Evolutionary conservation across 345 rosid genomes (phyloP).

Genomic region (Adansonia digitata): DNA sequence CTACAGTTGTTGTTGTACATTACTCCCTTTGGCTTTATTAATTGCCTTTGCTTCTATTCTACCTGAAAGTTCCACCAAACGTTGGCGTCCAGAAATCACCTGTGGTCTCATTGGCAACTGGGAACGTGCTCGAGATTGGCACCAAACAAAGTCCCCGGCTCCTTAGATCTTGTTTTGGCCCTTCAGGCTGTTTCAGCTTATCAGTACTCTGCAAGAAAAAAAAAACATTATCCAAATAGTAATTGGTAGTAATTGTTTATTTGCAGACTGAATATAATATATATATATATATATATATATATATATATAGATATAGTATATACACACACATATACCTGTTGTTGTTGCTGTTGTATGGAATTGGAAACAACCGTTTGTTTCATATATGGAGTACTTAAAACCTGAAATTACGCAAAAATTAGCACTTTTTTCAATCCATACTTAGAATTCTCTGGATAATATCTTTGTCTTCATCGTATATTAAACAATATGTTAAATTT

Average conservation of each 20-base stretch:
- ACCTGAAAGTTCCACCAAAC: constrained; percentile 62
- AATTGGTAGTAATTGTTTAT: not conserved
- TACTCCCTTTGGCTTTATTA: not conserved
- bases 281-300: no score
- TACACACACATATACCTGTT: no score
- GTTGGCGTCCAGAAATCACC: constrained; percentile 75
- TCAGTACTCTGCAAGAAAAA: constrained; percentile 21
- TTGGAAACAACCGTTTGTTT: constrained; percentile 48
- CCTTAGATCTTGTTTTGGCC: constrained; percentile 48
- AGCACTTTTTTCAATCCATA: constrained; percentile 3
- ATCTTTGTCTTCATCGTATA: not conserved
- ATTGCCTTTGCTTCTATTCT: constrained; percentile 11
- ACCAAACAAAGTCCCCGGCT: constrained; percentile 82
- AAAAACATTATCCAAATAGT: not conserved
- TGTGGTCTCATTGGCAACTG: constrained; percentile 57
- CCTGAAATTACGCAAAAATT: constrained; percentile 34
- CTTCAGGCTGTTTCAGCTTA: constrained; percentile 35
- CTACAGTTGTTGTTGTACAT: not conserved
- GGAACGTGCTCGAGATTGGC: constrained; percentile 65
- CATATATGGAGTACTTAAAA: constrained; percentile 53
- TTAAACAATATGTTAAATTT: not conserved
- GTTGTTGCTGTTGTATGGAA: no score
- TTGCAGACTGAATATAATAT: no score
- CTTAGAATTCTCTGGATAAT: not conserved
- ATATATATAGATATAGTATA: no score